Conservation (phyloP, 1,284 basidiomycete species). For the Coniophora puteana region DNA sequence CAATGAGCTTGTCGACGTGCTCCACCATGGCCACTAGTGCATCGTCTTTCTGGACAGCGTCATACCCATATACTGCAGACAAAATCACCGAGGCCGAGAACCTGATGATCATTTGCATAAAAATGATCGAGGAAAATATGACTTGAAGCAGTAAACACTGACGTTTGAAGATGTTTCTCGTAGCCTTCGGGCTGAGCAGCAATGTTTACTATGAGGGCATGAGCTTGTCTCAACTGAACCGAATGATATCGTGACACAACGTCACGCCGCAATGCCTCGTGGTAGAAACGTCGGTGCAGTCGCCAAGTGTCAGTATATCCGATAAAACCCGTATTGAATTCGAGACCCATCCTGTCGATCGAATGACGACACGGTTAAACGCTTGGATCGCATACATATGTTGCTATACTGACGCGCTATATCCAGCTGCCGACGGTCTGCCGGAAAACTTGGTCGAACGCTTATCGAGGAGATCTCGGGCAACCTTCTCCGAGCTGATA, state of each 20-base stretch:
- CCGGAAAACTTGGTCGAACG: slow-evolving; percentile 9
- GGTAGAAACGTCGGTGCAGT: slow-evolving; percentile 12
- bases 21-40: slow-evolving; percentile 13
- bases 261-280: slow-evolving; percentile 6
- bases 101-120: slow-evolving; percentile 7
- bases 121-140: no score
- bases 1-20: no score
- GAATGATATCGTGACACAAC: slow-evolving; percentile 1
- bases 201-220: neutral
- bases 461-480: slow-evolving; percentile 9
- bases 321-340: slow-evolving; percentile 5
- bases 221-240: neutral
- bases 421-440: neutral
- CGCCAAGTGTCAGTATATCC: slow-evolving; percentile 12
- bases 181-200: neutral
- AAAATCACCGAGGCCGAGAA: slow-evolving; percentile 24
- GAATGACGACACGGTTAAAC: neutral
- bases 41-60: slow-evolving; percentile 13
- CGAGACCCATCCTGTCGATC: slow-evolving; percentile 6
- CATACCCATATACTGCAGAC: slow-evolving; percentile 22
- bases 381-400: neutral
- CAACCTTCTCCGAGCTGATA: slow-evolving; percentile 8
- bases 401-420: neutral
- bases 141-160: neutral
- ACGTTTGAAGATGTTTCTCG: neutral